Evolutionary conservation across 441 rosid genomes (phyloP), one percentile per base, ranked within the genome.

Genomic region (Metrosideros polymorpha): DNA sequence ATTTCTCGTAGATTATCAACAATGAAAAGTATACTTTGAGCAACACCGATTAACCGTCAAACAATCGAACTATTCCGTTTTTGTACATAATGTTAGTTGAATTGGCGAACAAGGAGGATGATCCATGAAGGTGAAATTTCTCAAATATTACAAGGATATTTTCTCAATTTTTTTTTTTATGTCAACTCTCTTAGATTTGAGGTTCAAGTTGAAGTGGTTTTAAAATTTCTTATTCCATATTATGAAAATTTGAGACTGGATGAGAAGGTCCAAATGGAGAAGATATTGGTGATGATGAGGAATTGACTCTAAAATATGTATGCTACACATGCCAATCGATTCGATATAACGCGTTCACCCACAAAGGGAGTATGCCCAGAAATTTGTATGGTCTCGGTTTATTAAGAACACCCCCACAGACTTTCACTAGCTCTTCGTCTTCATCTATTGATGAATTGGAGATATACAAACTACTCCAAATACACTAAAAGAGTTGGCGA

Each of bases 161-260:
- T 4, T 10, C 8, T 57, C 0, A 10, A 15, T 59, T 14, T 59
- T 29, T 6, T 14, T 1, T 30, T n/a, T n/a, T n/a, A 22, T 32
- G 7, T 17, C 43, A 39, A 63, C 42, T 63, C 24, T 18, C 43
- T 32, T 63, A 63, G 42, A 63, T 63, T 63, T 25, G 4, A 30
- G 6, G 76, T 63, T 35, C 2, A 63, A 32, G 7, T 63, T 17
- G 43, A 13, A 32, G 13, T 25, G 13, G 25, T 18, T 18, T 6
- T 4, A 63, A 9, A 32, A 2, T 32, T 32, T 63, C 12, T 63
- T 2, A 63, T 32, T 63, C 42, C 75, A 63, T 32, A 18, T 32
- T 18, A 63, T 7, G 13, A 32, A 22, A 63, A 32, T 63, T 8
- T 30, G 35, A 25, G 76, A 63, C 13, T 63, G 18, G 22, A 63